Percentiles rank a stretch among this genome's conserved stretches.
phyloP scores from a whole-genome alignment of 176 grass and related monocot species.

The Musa acuminata region DNA sequence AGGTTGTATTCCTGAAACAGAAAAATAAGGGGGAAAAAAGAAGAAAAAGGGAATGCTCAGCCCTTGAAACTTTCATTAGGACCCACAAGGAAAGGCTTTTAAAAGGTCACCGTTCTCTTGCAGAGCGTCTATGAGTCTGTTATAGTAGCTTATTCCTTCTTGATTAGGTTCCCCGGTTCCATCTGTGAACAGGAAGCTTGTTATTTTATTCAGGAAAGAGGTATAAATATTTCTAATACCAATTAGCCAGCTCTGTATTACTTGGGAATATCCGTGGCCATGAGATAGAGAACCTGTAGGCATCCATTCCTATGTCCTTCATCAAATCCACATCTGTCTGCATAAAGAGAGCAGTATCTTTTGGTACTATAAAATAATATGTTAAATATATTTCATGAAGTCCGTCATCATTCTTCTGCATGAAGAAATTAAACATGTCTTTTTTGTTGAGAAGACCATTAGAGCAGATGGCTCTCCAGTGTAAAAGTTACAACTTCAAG shows the following conservation, averaged over 20 bases:
- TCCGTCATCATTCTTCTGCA: not conserved
- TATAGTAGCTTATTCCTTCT: conserved; percentile 83
- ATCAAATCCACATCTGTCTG: conserved; percentile 83
- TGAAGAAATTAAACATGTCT: too few relatives aligned
- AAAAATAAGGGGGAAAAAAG: conserved; percentile 8
- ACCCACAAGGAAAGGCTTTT: not conserved
- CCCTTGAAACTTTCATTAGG: not conserved
- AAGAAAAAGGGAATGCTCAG: not conserved
- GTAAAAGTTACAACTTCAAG: too few relatives aligned
- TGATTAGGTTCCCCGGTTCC: conserved; percentile 77
- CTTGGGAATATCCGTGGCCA: conserved; percentile 94
- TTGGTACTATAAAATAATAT: too few relatives aligned
- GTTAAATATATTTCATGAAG: not conserved
- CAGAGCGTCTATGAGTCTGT: conserved; percentile 64
- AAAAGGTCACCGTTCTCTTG: conserved; percentile 45
- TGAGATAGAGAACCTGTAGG: conserved; percentile 92
- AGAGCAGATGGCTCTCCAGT: too few relatives aligned
- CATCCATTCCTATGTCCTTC: conserved; percentile 80
- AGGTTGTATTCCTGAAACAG: conserved; percentile 56
- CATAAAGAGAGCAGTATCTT: not conserved
- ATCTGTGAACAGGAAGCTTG: conserved; percentile 44
- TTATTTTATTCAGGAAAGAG: conserved; percentile 8
- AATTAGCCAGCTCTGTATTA: conserved; percentile 14
- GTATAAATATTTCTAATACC: not conserved
- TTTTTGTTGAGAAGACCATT: too few relatives aligned